Percentiles rank a stretch among this genome's conserved stretches.
Conservation (phyloP, 1,284 basidiomycete species). For the Coniferiporia weirii region DNA sequence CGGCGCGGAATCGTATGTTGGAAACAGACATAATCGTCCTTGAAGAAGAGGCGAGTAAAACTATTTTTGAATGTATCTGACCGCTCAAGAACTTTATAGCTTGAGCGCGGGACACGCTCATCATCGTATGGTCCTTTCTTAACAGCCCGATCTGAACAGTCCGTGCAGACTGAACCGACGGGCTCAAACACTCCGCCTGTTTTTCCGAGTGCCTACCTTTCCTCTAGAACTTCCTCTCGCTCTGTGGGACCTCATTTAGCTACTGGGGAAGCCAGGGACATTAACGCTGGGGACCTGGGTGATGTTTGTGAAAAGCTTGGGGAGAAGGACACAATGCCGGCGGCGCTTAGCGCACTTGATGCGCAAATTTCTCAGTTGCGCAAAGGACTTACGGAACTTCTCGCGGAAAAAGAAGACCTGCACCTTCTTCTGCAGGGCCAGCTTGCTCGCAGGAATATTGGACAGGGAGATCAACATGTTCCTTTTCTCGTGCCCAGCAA, state of each 20-base stretch:
- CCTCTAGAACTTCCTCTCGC: background rate
- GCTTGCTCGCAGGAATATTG: background rate
- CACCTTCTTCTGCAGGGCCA: background rate
- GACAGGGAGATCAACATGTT: background rate
- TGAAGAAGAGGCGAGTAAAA: background rate
- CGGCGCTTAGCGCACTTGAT: constrained; percentile 2
- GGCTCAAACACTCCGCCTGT: background rate
- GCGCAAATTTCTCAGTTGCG: constrained; percentile 8
- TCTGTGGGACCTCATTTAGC: background rate
- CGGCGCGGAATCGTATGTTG: background rate
- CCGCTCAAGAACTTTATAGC: background rate
- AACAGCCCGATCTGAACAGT: background rate
- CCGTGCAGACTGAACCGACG: constrained; percentile 2
- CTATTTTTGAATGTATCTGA: background rate
- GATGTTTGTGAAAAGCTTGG: background rate
- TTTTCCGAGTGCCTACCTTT: background rate
- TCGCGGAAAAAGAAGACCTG: constrained; percentile 9
- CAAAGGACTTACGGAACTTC: background rate
- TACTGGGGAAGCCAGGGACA: background rate
- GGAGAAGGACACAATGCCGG: background rate
- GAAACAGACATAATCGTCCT: background rate
- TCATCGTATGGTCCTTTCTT: background rate
- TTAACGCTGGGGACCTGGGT: background rate
- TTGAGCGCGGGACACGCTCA: background rate
- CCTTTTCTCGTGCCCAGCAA: background rate